These are phyloP conservation scores for Cercospora sesami DNA, from an alignment of 2,329 filamentous ascomycete genomes.

Conservation along the genomic window DNA sequence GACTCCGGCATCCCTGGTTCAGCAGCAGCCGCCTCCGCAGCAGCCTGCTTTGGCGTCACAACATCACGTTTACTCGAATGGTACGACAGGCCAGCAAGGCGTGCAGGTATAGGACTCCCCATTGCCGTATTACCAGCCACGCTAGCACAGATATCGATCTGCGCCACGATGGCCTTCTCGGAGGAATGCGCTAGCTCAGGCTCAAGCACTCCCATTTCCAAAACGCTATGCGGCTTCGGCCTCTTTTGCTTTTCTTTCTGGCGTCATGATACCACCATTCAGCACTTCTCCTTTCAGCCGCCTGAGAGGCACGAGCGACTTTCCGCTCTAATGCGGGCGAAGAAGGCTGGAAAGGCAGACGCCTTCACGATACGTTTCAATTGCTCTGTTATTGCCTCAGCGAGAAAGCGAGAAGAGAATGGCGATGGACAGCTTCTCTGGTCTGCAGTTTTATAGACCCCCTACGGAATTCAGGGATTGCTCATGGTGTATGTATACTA, in stretches of 20 bases:
- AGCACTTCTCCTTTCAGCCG: not conserved
- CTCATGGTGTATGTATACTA: not conserved
- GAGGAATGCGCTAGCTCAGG: not conserved
- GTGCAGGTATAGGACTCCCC: not conserved
- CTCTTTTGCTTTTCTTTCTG: not conserved
- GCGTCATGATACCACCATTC: not conserved
- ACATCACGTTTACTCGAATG: slow-evolving; percentile 4
- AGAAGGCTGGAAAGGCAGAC: not conserved
- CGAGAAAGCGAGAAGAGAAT: not conserved
- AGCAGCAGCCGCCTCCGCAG: not conserved
- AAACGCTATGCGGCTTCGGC: not conserved
- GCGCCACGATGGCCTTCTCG: not conserved
- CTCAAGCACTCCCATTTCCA: not conserved
- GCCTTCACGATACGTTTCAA: not conserved
- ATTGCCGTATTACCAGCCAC: too few relatives aligned
- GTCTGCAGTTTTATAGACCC: not conserved
- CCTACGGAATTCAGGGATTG: not conserved
- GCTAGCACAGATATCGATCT: not conserved
- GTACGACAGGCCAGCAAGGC: slow-evolving; percentile 4
- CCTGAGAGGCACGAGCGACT: not conserved
- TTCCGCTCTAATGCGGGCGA: not conserved
- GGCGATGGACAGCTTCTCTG: not conserved
- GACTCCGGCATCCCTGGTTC: slow-evolving; percentile 2
- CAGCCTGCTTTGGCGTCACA: not conserved
- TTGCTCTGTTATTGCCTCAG: not conserved